These are phyloP conservation scores for Pascua guehoae DNA, from an alignment of 1,284 basidiomycete species.

Conservation along the genomic window DNA sequence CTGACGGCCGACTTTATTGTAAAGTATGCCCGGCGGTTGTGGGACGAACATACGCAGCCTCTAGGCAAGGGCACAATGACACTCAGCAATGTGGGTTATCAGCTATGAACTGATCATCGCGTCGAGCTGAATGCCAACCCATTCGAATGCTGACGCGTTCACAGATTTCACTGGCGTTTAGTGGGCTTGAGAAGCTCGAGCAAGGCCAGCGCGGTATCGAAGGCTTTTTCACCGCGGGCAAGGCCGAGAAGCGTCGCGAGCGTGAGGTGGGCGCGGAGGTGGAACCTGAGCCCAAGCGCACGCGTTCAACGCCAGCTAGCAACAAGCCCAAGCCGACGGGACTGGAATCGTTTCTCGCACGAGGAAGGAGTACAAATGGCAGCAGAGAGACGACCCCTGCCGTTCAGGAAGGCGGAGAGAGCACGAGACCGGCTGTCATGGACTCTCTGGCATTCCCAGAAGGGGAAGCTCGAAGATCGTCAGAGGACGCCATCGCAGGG, in stretches of 20 bases:
- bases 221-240: conserved; percentile 62
- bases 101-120: neutral
- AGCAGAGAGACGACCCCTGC: neutral
- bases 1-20: conserved; percentile 74
- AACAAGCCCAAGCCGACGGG: conserved; percentile 22
- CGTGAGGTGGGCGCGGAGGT: conserved; percentile 5
- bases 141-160: neutral
- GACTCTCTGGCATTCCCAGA: neutral
- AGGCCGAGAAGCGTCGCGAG: neutral
- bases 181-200: conserved; percentile 75
- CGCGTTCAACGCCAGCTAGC: conserved; percentile 29
- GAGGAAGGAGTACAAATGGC: neutral
- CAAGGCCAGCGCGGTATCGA: conserved; percentile 81
- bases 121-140: neutral
- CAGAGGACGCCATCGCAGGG: neutral
- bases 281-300: conserved; percentile 23
- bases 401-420: neutral
- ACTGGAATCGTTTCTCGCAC: conserved; percentile 29
- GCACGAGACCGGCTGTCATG: neutral
- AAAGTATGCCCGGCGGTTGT: conserved; percentile 73
- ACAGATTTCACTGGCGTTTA: conserved; percentile 69
- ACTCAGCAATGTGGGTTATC: conserved; percentile 57
- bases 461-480: neutral
- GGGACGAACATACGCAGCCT: conserved; percentile 73
- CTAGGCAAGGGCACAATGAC: conserved; percentile 55